A percentile compares a stretch with the other conserved stretches of the same genome.
Conservation (phyloP, 2,329 filamentous ascomycete species). For the Periconia sp. region DNA sequence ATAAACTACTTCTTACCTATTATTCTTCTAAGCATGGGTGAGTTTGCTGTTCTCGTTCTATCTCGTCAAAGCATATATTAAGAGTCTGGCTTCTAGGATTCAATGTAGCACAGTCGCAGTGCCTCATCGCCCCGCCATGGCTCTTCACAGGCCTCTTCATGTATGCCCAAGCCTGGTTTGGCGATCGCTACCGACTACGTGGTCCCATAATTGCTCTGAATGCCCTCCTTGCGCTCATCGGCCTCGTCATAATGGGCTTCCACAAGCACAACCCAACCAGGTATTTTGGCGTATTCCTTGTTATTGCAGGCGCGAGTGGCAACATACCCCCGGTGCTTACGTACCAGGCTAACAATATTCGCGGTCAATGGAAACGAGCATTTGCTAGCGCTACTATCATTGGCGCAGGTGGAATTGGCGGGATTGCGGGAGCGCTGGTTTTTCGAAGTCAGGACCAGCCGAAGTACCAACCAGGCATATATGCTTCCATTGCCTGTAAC, state of each 20-base stretch:
- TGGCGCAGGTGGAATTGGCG: not conserved
- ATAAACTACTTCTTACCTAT: conserved; percentile 35
- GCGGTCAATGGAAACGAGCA: conserved; percentile 3
- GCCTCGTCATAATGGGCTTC: conserved; percentile 34
- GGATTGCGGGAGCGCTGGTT: not conserved
- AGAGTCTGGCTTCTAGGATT: too few species aligned
- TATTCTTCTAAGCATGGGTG: conserved; percentile 33
- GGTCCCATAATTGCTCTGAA: conserved; percentile 30
- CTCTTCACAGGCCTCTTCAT: too few species aligned
- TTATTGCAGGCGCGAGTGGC: conserved; percentile 34
- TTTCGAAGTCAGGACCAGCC: conserved; percentile 1
- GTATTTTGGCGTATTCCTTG: conserved; percentile 42
- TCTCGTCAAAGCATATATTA: too few species aligned
- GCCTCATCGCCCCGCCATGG: too few species aligned
- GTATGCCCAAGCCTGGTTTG: conserved; percentile 32
- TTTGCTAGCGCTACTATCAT: conserved; percentile 1
- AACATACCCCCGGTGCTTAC: conserved; percentile 37
- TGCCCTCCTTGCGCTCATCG: conserved; percentile 24
- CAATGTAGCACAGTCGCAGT: too few species aligned
- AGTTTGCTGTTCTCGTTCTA: conserved; percentile 18
- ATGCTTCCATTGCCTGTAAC: conserved; percentile 2
- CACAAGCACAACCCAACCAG: conserved; percentile 22
- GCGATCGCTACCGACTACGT: conserved; percentile 31
- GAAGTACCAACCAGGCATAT: conserved; percentile 1
- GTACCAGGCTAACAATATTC: conserved; percentile 12